A percentile compares a stretch with the other conserved stretches of the same genome.
These are phyloP conservation scores for Corynespora cassiicola DNA, from an alignment of 2,329 filamentous ascomycete species.

Conservation along the genomic window DNA sequence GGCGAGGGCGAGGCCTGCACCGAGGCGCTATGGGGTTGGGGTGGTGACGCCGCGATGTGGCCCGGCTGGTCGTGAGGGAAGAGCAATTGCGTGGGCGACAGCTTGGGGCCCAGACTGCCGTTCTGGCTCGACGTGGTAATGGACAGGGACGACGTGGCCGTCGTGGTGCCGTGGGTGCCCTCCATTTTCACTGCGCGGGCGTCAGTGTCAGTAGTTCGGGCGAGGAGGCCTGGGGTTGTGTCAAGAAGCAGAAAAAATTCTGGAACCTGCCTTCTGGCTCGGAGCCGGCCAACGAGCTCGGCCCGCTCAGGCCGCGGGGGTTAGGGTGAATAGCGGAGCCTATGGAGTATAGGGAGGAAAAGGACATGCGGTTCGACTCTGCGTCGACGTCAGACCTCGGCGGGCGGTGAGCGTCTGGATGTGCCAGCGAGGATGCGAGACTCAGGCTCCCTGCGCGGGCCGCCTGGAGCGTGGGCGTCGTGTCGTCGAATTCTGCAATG, in stretches of 20 bases:
- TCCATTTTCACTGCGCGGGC: conserved; percentile 32
- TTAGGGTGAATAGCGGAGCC: conserved; percentile 64
- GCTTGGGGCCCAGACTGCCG: conserved; percentile 44
- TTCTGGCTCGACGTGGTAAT: conserved; percentile 54
- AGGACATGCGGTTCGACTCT: conserved; percentile 71
- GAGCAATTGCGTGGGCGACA: conserved; percentile 47
- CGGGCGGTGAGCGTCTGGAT: conserved; percentile 58
- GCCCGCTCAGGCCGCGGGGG: conserved; percentile 58
- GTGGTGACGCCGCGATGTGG: conserved; percentile 5
- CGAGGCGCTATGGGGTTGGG: conserved; percentile 15
- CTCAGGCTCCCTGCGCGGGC: conserved; percentile 24
- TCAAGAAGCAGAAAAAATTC: too few relatives aligned
- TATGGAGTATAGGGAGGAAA: conserved; percentile 75
- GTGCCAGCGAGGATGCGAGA: conserved; percentile 29
- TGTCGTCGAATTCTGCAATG: conserved; percentile 57
- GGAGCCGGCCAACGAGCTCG: conserved; percentile 53
- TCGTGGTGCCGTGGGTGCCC: conserved; percentile 43
- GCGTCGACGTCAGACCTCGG: conserved; percentile 52
- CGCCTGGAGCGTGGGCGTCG: conserved; percentile 47
- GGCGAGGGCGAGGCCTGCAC: conserved; percentile 23
- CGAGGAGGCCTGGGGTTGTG: too few relatives aligned
- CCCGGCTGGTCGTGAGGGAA: conserved; percentile 37
- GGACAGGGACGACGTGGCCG: conserved; percentile 51
- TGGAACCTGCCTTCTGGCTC: conserved; percentile 51
- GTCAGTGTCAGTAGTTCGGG: conserved; percentile 18